Evolutionary conservation across 495 filamentous ascomycete genomes (phyloP), one percentile per base, ranked within the genome.

Genomic region (Thozetella sp.): DNA sequence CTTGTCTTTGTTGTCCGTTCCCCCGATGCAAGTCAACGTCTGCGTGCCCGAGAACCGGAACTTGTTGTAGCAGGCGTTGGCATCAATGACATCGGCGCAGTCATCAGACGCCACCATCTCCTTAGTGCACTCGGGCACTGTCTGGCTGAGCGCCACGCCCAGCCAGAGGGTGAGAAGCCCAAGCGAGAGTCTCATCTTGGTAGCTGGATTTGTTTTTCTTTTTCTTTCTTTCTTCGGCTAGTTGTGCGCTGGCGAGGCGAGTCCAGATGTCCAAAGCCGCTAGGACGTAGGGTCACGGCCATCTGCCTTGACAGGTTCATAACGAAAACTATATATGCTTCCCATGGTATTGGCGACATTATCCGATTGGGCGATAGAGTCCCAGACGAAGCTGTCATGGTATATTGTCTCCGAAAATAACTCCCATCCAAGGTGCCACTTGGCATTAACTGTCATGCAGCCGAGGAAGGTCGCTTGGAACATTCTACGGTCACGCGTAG

Each of bases 41-140:
- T 71, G 72, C 2, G 70, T 61, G 60, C 68, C 57, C 19, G 25
- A 59, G 56, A 71, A 79, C 2, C 73, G 59, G 62, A 69, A 77
- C 63, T 77, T 63, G 61, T 79, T 79, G 59, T 79, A 79, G 62
- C 76, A 79, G 22, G 76, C 76, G 50, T 70, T 73, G 24, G 76
- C 72, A 45, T 76, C 68, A 54, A 76, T 72, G 50, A 79, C 76
- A 25, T 69, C 72, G 22, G 71, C 71, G 54, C 76, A 79, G 17
- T 79, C 76, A 30, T 75, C 69, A 12, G 68, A 72, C 0, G 62
- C 58, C 0, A 69, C 64, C 11, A 79, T 64, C 17, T 74, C 71
- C 12, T 58, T 57, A 22, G 59, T 72, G 59, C 76, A 79, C 46
- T 68, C 68, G 1, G 67, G 65, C 2, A 63, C 26, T 9, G 53